Percentiles rank a stretch among this genome's conserved stretches.
phyloP scores from a whole-genome alignment of 2,329 filamentous ascomycete species.

The Hymenoscyphus fraxineus region DNA sequence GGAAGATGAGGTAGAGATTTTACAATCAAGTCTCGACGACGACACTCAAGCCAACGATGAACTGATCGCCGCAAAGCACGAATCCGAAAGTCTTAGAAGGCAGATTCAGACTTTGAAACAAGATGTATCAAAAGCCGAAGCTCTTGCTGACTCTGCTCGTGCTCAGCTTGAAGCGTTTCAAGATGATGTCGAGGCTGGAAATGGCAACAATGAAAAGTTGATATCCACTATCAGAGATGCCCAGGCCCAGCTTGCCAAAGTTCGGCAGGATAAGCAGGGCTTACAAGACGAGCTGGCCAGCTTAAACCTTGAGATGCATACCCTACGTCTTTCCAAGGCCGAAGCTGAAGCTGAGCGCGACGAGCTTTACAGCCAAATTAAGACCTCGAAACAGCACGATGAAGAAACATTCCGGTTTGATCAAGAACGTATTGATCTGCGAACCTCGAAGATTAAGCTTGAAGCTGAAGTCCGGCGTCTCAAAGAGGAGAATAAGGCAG shows the following conservation, averaged over 20 bases:
- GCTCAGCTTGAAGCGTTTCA: constrained; percentile 34
- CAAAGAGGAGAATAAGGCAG: constrained; percentile 57
- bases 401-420: constrained; percentile 60
- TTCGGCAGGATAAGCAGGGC: constrained; percentile 56
- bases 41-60: constrained; percentile 55
- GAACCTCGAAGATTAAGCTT: constrained; percentile 62
- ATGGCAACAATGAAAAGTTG: constrained; percentile 47
- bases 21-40: constrained; percentile 55
- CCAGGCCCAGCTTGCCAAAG: constrained; percentile 53
- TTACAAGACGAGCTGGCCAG: constrained; percentile 61
- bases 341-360: constrained; percentile 63
- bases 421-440: constrained; percentile 65
- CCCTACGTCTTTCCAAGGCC: constrained; percentile 52
- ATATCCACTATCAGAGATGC: constrained; percentile 56
- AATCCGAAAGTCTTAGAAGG: constrained; percentile 39
- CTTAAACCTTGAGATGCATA: constrained; percentile 57
- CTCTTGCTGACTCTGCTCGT: constrained; percentile 27
- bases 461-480: constrained; percentile 64
- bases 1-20: constrained; percentile 72
- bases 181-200: constrained; percentile 28
- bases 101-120: constrained; percentile 40
- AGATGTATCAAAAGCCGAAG: constrained; percentile 33
- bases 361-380: constrained; percentile 59
- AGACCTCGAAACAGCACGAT: constrained; percentile 50
- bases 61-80: constrained; percentile 42